Base-by-base conservation (phyloP, 1,284 basidiomycete species). In the Kalmanozyma brasiliensis region DNA sequence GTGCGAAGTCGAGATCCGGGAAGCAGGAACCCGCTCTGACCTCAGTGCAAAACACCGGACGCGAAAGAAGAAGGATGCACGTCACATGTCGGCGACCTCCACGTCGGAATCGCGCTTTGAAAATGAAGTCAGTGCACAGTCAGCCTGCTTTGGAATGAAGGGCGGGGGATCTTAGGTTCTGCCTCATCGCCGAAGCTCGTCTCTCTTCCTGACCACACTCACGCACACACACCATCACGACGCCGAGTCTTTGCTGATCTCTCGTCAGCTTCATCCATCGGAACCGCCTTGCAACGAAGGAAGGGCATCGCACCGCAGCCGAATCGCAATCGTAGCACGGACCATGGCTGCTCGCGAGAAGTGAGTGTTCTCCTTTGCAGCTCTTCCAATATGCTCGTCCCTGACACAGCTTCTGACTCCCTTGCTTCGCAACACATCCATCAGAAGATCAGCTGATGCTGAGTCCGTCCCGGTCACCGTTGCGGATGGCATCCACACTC, bases 401-500 rank as follows among this genome's bases (percentile, higher is more conserved):
- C 44, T 23, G 3, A 34, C 17, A n/a, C n/a, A n/a, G n/a, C n/a
- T n/a, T n/a, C n/a, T n/a, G n/a, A n/a, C n/a, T n/a, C n/a, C n/a
- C n/a, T n/a, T n/a, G n/a, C n/a, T n/a, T n/a, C n/a, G n/a, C n/a
- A n/a, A n/a, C n/a, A n/a, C n/a, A n/a, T n/a, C n/a, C n/a, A n/a
- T 29, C 22, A 38, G 37, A 9, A 52, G 46, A 43, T 49, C 55
- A 17, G 61, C 35, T 17, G 65, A 68, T 42, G 65, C 65, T 1
- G 65, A 68, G 48, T 68, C 65, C 19, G 48, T 51, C 1, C 59
- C 65, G 0, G 52, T 63, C 23, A 68, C 65, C 4, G 49, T 59
- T 13, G 65, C 65, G 1, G 53, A 59, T 6, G 59, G 65, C 9
- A 37, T 52, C 34, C 37, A 59, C 19, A 68, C 65, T 5, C 35